These are phyloP conservation scores for Jamesozyma spencerorum DNA, from an alignment of 805 yeast genomes.

Conservation along the genomic window DNA sequence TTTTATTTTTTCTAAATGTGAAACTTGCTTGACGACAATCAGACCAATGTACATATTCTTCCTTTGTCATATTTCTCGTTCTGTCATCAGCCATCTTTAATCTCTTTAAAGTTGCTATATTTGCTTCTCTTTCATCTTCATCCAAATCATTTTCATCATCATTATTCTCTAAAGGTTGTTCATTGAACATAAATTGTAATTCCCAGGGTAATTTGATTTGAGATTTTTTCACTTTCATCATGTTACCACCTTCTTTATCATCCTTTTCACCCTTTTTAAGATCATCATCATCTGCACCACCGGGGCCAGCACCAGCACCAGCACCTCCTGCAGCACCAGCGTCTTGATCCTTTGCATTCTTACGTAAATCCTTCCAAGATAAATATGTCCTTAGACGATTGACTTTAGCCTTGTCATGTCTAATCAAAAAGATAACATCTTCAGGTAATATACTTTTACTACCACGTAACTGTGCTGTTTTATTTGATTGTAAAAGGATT, in stretches of 20 bases:
- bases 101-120: conserved; percentile 77
- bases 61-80: conserved; percentile 86
- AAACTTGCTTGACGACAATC: conserved; percentile 97
- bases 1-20: conserved; percentile 86
- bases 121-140: conserved; percentile 85
- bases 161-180: conserved; percentile 70
- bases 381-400: conserved; percentile 81
- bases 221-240: conserved; percentile 59
- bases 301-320: conserved; percentile 30
- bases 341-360: conserved; percentile 61
- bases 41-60: conserved; percentile 97
- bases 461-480: conserved; percentile 70
- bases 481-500: conserved; percentile 64
- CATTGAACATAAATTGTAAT: conserved; percentile 83
- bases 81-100: conserved; percentile 90
- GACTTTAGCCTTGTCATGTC: conserved; percentile 92
- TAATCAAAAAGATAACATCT: conserved; percentile 82
- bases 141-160: conserved; percentile 61
- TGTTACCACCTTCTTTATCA: conserved; percentile 35
- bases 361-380: conserved; percentile 95
- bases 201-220: conserved; percentile 92
- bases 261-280: conserved; percentile 23
- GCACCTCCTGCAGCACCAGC: conserved; percentile 50
- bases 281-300: conserved; percentile 29
- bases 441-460: conserved; percentile 81